A percentile compares a stretch with the other conserved stretches of the same genome.
Evolutionary conservation across 805 yeast species (phyloP).

Genomic region (Candida anglica): DNA sequence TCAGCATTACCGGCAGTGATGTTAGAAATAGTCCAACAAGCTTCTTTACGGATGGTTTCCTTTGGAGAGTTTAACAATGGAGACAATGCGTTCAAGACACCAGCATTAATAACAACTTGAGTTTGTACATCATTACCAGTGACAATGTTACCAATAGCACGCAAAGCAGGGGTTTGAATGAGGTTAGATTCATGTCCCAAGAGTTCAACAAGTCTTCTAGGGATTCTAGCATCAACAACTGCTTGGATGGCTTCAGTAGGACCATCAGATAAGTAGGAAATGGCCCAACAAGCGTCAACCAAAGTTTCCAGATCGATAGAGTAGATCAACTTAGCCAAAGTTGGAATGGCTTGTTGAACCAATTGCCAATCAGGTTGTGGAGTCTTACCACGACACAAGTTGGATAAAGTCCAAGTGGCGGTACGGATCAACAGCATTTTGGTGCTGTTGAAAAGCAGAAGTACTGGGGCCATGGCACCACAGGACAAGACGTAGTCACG

Average conservation of each 20-base stretch:
- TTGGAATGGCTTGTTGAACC: conserved; percentile 85
- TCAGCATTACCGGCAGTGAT: conserved; percentile 96
- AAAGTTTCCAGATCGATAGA: conserved; percentile 90
- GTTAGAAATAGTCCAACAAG: conserved; percentile 98
- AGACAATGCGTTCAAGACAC: conserved; percentile 82
- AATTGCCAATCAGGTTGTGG: conserved; percentile 95
- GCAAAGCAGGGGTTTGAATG: conserved; percentile 94
- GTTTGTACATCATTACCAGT: conserved; percentile 97
- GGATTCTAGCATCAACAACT: conserved; percentile 93
- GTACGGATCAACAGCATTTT: conserved; percentile 91
- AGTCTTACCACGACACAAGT: conserved; percentile 91
- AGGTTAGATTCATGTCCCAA: conserved; percentile 77
- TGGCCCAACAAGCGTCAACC: conserved; percentile 98
- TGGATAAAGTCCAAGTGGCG: conserved; percentile 97
- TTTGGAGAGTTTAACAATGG: conserved; percentile 78
- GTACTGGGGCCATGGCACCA: conserved; percentile 86
- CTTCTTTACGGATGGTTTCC: conserved; percentile 93
- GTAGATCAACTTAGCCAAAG: conserved; percentile 84
- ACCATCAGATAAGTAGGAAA: conserved; percentile 91
- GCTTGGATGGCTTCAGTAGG: conserved; percentile 92
- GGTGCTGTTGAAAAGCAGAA: conserved; percentile 71
- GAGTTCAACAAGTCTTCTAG: conserved; percentile 88
- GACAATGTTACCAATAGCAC: conserved; percentile 97
- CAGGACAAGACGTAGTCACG: conserved; percentile 85
- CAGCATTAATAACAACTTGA: conserved; percentile 88